Base-by-base conservation (phyloP, 1,284 basidiomycete genomes). In the Porogramme epimiltina region DNA sequence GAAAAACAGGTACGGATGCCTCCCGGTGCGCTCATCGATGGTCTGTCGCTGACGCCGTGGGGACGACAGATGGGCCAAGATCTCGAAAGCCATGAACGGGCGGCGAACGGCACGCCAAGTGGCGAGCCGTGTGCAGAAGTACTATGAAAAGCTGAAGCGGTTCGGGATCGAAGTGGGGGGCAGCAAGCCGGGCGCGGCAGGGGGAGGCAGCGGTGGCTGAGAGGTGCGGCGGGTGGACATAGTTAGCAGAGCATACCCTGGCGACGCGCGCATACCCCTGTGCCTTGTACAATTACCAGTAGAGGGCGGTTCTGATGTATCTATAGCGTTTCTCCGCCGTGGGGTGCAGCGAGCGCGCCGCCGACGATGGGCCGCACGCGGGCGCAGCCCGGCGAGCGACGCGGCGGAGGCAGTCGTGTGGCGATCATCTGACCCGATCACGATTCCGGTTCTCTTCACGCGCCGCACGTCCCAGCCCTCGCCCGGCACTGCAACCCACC, bases 81-180 rank as follows among this genome's bases (percentile, higher is more conserved):
- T 91, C 45, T 91, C 89, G 13, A 73, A 77, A 45, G 89, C 86
- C 19, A 91, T 91, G 89, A 74, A 82, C 50, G 89, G 89, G 2
- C 73, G 74, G 43, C 73, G 89, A 47, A 91, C 89, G 3, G 82
- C 89, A 8, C 73, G 89, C 53, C 89, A 91, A 69, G 89, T 91
- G n/a, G 87, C 89, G 23, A 90, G 87, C 70, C 79, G 89, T 19
- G 89, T 91, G 45, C 89, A 91, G 62, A 91, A 91, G 69, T 91
- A 90, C 68, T 87, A 89, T 65, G 86, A 88, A 64, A 91, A 91
- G 72, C 66, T 91, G 66, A 89, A 85, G 68, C 78, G 80, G 59
- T 89, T 83, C 66, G 89, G 89, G 25, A 64, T 81, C 18, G 70
- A 73, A 24, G 62, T 70, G 9, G 66, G 55, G 28, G 55, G 53